Conservation (phyloP, 345 rosid genomes). For the Combretum micranthum region DNA sequence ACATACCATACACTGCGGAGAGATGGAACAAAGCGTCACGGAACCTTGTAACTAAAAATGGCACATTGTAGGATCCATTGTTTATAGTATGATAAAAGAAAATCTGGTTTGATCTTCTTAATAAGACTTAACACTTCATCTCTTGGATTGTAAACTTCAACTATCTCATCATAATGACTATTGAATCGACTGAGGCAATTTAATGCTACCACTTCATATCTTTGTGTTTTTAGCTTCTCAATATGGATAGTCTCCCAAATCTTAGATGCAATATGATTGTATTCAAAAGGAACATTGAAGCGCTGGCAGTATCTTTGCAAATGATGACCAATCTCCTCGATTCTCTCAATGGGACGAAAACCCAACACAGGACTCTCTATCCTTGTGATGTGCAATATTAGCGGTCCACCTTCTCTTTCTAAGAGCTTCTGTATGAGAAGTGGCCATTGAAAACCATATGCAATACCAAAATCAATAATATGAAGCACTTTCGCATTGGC, state of each 20-base stretch:
- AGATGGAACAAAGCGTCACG: slow-evolving; percentile 68
- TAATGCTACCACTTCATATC: slow-evolving; percentile 57
- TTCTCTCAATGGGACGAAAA: slow-evolving; percentile 55
- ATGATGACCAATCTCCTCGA: slow-evolving; percentile 66
- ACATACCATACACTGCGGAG: slow-evolving; percentile 61
- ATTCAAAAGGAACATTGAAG: slow-evolving; percentile 71
- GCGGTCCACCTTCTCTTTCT: slow-evolving; percentile 32
- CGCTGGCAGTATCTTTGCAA: slow-evolving; percentile 60
- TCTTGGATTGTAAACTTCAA: slow-evolving; percentile 48
- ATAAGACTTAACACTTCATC: slow-evolving; percentile 49
- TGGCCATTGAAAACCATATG: slow-evolving; percentile 91
- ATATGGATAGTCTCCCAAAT: slow-evolving; percentile 65
- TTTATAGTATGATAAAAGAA: slow-evolving; percentile 40
- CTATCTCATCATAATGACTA: slow-evolving; percentile 58
- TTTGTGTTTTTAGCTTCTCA: slow-evolving; percentile 53
- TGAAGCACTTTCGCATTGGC: slow-evolving; percentile 56
- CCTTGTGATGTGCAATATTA: slow-evolving; percentile 71
- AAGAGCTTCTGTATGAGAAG: slow-evolving; percentile 59
- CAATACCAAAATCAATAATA: slow-evolving; percentile 75
- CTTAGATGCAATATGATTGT: slow-evolving; percentile 44
- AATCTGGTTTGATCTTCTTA: slow-evolving; percentile 43
- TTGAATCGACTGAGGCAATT: slow-evolving; percentile 34
- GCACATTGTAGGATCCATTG: slow-evolving; percentile 68
- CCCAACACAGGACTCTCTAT: slow-evolving; percentile 78
- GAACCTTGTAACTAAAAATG: slow-evolving; percentile 70